Evolutionary conservation across 441 rosid genomes (phyloP), one percentile per base, ranked within the genome.

Genomic region (Capsella rubella): DNA sequence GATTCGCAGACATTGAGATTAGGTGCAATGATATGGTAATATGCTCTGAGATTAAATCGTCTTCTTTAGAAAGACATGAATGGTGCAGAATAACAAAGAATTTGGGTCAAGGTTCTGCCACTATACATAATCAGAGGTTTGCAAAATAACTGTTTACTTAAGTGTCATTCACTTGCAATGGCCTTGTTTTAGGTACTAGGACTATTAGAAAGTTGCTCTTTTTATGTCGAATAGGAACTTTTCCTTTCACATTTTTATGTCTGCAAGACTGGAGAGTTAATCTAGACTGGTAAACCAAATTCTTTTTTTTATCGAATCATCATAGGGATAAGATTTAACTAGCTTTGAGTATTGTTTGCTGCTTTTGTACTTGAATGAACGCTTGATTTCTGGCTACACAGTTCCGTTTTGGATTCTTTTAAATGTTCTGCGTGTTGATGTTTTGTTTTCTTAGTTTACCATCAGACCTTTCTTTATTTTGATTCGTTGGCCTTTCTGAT

Each of bases 71-170:
- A 45, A 89, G 71, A 83, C 83, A 74, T 61, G 88, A 87, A 73
- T 94, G 97, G 99, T 87, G 97, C 85, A 90, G 87, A 82, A 85
- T 94, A 46, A 87, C 84, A 3, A 84, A 87, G 82, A 87, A 79
- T 79, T 60, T 90, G 25, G 81, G 86, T 80, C 83, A 62, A 27
- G 52, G 59, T 40, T 84, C 92, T 71, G 97, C 92, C 45, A 85
- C 72, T 50, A 21, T 94, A 79, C 93, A 82, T 80, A 94, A 94
- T 78, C 81, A 65, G 76, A 87, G 97, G 99, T 90, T 53, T 52
- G 43, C 39, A 0, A 2, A 21, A 43, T 55, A 29, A 29, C 15
- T 31, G 4, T 0, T 59, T 8, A 21, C 12, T 11, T 7, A 50
- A n/a, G 3, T 10, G 49, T 16, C 10, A 29, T 28, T 51, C 29